Conservation (phyloP, 2,329 filamentous ascomycete genomes). For the Arthrobotrys entomopaga region DNA sequence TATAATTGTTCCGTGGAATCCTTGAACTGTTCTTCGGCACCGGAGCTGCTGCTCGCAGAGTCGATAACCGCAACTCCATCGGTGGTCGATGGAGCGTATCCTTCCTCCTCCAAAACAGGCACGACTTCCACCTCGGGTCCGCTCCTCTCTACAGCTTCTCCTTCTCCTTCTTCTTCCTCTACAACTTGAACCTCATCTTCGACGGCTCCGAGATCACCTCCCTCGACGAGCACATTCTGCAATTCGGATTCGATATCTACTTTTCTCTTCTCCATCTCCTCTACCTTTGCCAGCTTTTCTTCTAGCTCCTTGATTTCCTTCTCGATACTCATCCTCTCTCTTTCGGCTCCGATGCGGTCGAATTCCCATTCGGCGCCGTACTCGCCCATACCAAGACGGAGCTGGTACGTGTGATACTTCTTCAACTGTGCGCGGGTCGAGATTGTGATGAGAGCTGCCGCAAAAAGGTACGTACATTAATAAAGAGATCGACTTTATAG, state of each 20-base stretch:
- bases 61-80: conserved; percentile 49
- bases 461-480: conserved; percentile 12
- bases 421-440: conserved; percentile 94
- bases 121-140: conserved; percentile 49
- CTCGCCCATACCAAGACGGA: conserved; percentile 82
- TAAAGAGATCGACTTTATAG: neutral
- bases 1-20: no score
- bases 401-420: conserved; percentile 92
- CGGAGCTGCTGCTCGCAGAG: conserved; percentile 43
- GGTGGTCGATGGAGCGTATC: conserved; percentile 43
- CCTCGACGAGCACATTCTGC: conserved; percentile 70
- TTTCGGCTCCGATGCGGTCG: conserved; percentile 90
- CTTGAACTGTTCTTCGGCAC: conserved; percentile 9
- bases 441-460: conserved; percentile 84
- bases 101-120: conserved; percentile 43
- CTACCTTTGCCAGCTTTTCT: conserved; percentile 81
- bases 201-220: conserved; percentile 55
- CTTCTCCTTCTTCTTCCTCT: conserved; percentile 20
- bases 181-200: conserved; percentile 25
- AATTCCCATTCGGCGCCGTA: conserved; percentile 90
- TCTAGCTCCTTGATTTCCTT: conserved; percentile 86
- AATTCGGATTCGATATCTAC: conserved; percentile 86
- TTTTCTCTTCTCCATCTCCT: conserved; percentile 80
- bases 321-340: conserved; percentile 92
- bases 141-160: conserved; percentile 10